A percentile compares a stretch with the other conserved stretches of the same genome.
Conservation (phyloP, 2,329 filamentous ascomycete genomes). For the Xylariomycetidae sp. region DNA sequence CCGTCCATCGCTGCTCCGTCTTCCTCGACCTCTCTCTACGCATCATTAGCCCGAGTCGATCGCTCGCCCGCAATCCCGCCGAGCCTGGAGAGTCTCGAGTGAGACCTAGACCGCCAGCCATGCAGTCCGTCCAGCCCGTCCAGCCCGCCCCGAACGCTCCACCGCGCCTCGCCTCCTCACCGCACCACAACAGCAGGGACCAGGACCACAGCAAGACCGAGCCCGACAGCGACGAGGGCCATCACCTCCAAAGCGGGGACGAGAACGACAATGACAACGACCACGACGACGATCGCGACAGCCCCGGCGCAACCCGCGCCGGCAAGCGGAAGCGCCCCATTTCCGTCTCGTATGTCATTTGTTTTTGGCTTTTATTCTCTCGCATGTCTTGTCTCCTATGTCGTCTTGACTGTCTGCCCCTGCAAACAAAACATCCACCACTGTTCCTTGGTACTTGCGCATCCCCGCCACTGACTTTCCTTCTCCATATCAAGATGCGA, state of each 20-base stretch:
- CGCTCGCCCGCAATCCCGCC: conserved; percentile 22
- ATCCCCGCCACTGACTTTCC: conserved; percentile 34
- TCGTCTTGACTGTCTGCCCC: too few species aligned
- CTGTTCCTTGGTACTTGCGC: too few species aligned
- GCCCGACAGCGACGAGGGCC: conserved; percentile 42
- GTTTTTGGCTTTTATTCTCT: conserved; percentile 7
- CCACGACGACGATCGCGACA: conserved; percentile 24
- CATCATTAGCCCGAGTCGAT: conserved; percentile 40
- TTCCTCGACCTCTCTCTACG: conserved; percentile 24
- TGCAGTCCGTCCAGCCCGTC: conserved; percentile 19
- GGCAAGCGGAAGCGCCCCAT: conserved; percentile 56
- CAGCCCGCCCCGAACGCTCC: conserved; percentile 3
- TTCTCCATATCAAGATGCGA: conserved; percentile 54
- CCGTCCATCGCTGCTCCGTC: background rate
- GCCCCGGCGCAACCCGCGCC: conserved; percentile 32
- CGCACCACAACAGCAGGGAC: conserved; percentile 19
- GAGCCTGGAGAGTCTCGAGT: conserved; percentile 12
- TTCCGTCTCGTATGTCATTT: conserved; percentile 47
- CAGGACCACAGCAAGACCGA: conserved; percentile 26
- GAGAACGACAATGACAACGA: conserved; percentile 36
- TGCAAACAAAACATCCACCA: too few species aligned
- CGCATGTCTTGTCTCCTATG: conserved; percentile 15
- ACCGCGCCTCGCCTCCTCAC: conserved; percentile 7
- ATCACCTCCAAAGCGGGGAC: conserved; percentile 36
- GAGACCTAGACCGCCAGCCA: background rate